Evolutionary conservation across 371 early-diverging fungal genomes (phyloP), one percentile per base, ranked within the genome.

Genomic region (Rhizopus delemar): DNA sequence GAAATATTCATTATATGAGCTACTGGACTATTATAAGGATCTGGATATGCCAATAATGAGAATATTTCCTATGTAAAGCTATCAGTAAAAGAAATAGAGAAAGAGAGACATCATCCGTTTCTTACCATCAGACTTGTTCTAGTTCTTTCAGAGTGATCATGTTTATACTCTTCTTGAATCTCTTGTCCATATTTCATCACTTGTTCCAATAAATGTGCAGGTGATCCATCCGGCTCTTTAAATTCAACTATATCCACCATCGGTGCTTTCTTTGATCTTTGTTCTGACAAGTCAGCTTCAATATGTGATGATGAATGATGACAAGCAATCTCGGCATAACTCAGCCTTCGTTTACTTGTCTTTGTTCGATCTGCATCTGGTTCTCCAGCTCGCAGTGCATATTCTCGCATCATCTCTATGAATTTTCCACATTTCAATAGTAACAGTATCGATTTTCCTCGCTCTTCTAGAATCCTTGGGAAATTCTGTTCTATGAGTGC

Each of bases 401-500:
- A 43, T 33, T 70, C 59, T 2, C 81, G 68, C 60, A 93, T 87
- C 78, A 93, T 85, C 75, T 95, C 95, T 22, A 95, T 71, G 70
- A 95, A 95, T 65, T 90, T 87, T 35, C 86, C 89, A 63, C 96
- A 94, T 35, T 86, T 77, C 28, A 97, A 82, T 55, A 85, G 83
- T 60, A 96, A 91, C 13, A 53, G 51, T 46, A 80, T 62, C 49
- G 94, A 43, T 5, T 43, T 43, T 6, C 43, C 43, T 86, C 79
- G 51, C 60, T 63, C 32, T 52, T 70, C 43, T 5, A 93, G 70
- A 8, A 93, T 74, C 0, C 61, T 65, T 2, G 93, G 91, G 62
- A 87, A 93, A 50, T 80, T 73, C 5, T 62, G 56, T 33, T 88
- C 68, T 22, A 87, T 78, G 41, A 90, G 58, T 11, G 70, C 58